phyloP scores from a whole-genome alignment of 495 filamentous ascomycete species.

The Annulohypoxylon nitens region DNA sequence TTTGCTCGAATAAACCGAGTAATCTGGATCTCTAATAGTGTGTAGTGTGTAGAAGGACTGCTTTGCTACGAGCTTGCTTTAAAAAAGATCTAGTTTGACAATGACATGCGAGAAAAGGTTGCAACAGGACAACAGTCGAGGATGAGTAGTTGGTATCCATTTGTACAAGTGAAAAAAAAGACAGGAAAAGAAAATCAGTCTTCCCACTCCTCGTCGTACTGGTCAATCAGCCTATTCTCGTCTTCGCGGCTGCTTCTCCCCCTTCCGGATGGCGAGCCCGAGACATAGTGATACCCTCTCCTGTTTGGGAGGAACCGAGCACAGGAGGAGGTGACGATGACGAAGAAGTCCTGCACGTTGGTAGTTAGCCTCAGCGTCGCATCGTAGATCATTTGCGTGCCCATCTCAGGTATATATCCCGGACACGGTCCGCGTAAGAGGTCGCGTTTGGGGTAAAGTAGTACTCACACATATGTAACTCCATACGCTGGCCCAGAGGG shows the following conservation, averaged over 20 bases:
- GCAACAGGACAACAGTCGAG: conserved; percentile 1
- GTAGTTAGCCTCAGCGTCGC: conserved; percentile 27
- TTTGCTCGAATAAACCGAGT: conserved; percentile 1
- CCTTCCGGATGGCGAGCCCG: conserved; percentile 60
- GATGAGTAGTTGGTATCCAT: background rate
- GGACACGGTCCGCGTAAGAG: background rate
- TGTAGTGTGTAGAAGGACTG: conserved; percentile 14
- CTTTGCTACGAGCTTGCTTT: conserved; percentile 11
- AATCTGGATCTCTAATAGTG: conserved; percentile 31
- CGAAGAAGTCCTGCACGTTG: conserved; percentile 76
- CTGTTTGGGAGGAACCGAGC: conserved; percentile 72
- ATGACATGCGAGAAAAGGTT: conserved; percentile 13
- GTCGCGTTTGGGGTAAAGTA: background rate
- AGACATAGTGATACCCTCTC: conserved; percentile 73
- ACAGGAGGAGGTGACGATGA: conserved; percentile 83
- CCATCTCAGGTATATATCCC: background rate
- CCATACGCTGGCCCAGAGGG: conserved; percentile 89
- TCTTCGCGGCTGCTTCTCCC: conserved; percentile 72
- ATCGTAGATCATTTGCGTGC: background rate
- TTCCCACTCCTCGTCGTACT: conserved; percentile 93
- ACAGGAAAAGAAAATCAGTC: conserved; percentile 53
- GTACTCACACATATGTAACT: conserved; percentile 82
- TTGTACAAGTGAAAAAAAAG: too few relatives aligned
- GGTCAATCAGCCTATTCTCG: conserved; percentile 94
- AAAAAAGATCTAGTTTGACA: conserved; percentile 17